Percentiles rank a stretch among this genome's conserved stretches.
Conservation (phyloP, 2,329 filamentous ascomycete genomes). For the Colletotrichum siamense region DNA sequence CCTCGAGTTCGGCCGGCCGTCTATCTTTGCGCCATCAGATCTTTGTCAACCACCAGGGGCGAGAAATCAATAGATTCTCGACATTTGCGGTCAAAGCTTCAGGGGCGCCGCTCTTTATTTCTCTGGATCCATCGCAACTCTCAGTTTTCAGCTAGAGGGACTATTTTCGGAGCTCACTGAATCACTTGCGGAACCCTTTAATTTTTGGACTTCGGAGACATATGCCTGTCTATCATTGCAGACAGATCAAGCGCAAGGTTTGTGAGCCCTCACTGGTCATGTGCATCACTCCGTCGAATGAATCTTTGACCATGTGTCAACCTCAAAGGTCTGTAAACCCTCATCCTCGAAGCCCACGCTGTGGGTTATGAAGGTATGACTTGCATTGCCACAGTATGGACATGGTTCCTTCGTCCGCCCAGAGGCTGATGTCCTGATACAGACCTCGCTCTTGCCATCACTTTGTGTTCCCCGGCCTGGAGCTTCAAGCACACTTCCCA, state of each 20-base stretch:
- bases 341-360: neutral
- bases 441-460: neutral
- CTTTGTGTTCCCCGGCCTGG: neutral
- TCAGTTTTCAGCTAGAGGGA: neutral
- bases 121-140: neutral
- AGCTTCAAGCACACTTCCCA: neutral
- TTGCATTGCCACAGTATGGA: neutral
- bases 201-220: accelerated
- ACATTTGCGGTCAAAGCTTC: neutral
- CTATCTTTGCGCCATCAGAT: neutral
- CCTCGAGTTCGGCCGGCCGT: neutral
- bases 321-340: neutral
- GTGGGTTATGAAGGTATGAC: neutral
- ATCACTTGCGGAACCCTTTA: neutral
- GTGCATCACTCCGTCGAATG: neutral
- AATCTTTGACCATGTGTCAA: neutral
- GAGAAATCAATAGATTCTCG: neutral
- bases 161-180: neutral
- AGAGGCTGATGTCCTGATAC: neutral
- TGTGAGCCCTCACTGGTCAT: accelerated
- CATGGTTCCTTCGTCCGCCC: neutral
- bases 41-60: neutral
- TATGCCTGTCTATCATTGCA: neutral
- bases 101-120: neutral
- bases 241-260: neutral